Evolutionary conservation across 1,139 yeast species (phyloP).

Genomic region (Sugiyamaella pinicola): DNA sequence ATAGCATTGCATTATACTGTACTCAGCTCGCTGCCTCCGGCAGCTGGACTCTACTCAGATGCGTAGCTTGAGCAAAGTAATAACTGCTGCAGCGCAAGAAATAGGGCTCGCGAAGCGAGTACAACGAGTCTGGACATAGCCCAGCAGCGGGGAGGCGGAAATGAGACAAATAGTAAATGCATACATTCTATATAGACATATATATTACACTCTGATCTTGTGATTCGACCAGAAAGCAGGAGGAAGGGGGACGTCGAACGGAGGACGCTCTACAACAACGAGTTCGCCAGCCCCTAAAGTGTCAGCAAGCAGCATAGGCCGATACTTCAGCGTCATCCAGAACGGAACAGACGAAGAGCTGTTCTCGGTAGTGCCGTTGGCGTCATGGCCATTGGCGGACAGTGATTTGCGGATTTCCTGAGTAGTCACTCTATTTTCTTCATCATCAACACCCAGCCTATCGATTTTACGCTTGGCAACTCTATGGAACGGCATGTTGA

Average conservation of each 20-base stretch:
- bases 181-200: background rate
- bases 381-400: conserved; percentile 25
- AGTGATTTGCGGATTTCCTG: conserved; percentile 27
- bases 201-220: conserved; percentile 52
- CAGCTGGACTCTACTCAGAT: conserved; percentile 1
- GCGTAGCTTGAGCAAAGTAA: conserved; percentile 1
- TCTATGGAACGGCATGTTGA: conserved; percentile 55
- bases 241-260: conserved; percentile 59
- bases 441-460: conserved; percentile 55
- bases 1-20: conserved; percentile 9
- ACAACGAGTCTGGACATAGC: conserved; percentile 5
- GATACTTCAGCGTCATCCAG: conserved; percentile 77
- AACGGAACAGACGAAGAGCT: conserved; percentile 48
- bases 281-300: conserved; percentile 60
- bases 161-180: background rate
- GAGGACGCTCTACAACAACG: conserved; percentile 77
- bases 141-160: background rate
- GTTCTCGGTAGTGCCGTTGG: conserved; percentile 15
- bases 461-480: conserved; percentile 53
- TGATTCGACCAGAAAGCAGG: conserved; percentile 76
- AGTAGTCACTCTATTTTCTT: conserved; percentile 36
- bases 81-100: no score
- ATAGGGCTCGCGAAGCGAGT: no score
- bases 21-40: no score
- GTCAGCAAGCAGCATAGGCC: conserved; percentile 69